Evolutionary conservation across 208 protist genomes (phyloP).

Genomic region (Trypanosoma melophagium): DNA sequence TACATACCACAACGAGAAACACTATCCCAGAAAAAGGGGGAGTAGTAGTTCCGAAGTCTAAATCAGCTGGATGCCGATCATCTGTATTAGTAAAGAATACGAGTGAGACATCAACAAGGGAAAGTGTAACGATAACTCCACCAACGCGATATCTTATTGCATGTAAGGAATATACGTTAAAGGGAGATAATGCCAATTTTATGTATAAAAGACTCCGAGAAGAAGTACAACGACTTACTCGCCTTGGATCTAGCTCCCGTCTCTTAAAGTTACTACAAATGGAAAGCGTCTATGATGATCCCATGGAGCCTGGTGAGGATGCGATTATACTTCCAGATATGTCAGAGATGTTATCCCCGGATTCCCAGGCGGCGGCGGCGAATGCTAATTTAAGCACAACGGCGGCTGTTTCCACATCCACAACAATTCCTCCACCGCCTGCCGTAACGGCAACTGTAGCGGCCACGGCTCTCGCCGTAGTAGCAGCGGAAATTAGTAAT

Average conservation of each 20-base stretch:
- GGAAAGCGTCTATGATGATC: conserved; percentile 44
- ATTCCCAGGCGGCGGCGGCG: no score
- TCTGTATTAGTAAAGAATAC: no score
- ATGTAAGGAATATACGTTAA: conserved; percentile 56
- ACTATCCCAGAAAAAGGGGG: background rate
- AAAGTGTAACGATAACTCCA: background rate
- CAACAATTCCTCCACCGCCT: no score
- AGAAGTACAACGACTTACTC: conserved; percentile 50
- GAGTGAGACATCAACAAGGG: background rate
- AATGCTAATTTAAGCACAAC: no score
- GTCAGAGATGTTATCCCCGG: no score
- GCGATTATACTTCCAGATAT: background rate
- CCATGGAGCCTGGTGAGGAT: background rate
- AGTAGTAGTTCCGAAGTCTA: background rate
- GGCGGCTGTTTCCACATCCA: no score
- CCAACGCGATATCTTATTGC: conserved; percentile 50
- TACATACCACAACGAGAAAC: conserved; percentile 30
- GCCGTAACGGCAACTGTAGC: no score
- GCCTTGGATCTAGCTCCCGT: conserved; percentile 41
- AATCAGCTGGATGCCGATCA: no score
- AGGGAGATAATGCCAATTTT: conserved; percentile 17
- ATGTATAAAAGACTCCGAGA: conserved; percentile 38
- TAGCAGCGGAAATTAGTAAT: no score
- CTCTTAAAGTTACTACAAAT: conserved; percentile 58
- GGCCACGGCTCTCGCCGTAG: no score